Evolutionary conservation across 495 filamentous ascomycete genomes (phyloP).

Genomic region (Bacidia rubella): DNA sequence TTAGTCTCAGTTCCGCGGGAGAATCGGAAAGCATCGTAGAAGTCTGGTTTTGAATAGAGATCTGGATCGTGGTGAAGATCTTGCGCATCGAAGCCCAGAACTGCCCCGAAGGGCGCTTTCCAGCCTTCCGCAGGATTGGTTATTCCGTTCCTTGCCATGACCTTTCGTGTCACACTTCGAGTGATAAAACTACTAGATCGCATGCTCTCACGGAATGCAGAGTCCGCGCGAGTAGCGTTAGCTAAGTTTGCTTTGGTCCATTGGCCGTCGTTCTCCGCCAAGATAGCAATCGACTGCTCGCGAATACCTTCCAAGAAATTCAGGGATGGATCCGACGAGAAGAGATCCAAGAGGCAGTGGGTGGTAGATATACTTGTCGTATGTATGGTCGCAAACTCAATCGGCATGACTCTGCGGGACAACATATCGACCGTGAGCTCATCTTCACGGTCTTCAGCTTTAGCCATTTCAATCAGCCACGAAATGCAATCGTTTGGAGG

Average conservation of each 20-base stretch:
- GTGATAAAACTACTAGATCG: slow-evolving; percentile 24
- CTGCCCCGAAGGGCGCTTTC: slow-evolving; percentile 22
- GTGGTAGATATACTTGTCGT: slow-evolving; percentile 35
- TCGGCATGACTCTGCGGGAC: slow-evolving; percentile 23
- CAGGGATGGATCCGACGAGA: slow-evolving; percentile 21
- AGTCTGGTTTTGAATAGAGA: slow-evolving; percentile 19
- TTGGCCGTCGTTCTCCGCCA: slow-evolving; percentile 20
- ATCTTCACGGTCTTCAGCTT: slow-evolving; percentile 11
- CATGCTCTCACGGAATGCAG: slow-evolving; percentile 29
- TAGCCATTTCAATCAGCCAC: slow-evolving; percentile 17
- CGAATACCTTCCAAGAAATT: slow-evolving; percentile 22
- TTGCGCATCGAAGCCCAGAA: slow-evolving; percentile 22
- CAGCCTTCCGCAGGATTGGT: slow-evolving; percentile 11
- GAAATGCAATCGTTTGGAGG: slow-evolving; percentile 23
- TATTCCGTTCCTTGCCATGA: slow-evolving; percentile 22
- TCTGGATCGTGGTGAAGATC: slow-evolving; percentile 22
- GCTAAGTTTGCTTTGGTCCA: slow-evolving; percentile 33
- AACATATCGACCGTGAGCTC: slow-evolving; percentile 21
- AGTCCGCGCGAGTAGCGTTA: slow-evolving; percentile 20
- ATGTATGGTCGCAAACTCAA: slow-evolving; percentile 40
- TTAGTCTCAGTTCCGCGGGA: slow-evolving; percentile 7
- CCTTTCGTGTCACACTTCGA: slow-evolving; percentile 23
- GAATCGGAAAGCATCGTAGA: slow-evolving; percentile 27
- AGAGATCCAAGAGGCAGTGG: slow-evolving; percentile 30
- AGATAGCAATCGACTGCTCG: slow-evolving; percentile 23